Evolutionary conservation across 2,329 filamentous ascomycete species (phyloP).

Genomic region (Pseudogymnoascus sp.): DNA sequence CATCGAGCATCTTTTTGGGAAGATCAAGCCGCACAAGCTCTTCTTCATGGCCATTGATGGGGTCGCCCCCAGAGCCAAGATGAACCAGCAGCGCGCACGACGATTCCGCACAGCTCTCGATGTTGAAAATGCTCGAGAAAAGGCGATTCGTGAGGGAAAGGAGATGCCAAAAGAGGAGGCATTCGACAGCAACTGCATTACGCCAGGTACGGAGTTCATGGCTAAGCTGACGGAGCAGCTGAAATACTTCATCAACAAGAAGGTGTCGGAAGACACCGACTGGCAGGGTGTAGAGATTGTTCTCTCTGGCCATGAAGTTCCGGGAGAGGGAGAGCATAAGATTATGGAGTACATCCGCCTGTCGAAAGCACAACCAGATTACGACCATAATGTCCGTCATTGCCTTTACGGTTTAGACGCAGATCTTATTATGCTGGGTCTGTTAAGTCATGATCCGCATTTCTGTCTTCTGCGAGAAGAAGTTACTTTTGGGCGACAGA

Average conservation of each 20-base stretch:
- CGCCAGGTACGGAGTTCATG: conserved; percentile 96
- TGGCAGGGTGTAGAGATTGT: conserved; percentile 98
- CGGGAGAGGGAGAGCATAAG: conserved; percentile 97
- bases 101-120: conserved; percentile 93
- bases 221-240: conserved; percentile 87
- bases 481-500: conserved; percentile 88
- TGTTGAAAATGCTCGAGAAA: conserved; percentile 80
- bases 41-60: conserved; percentile 99
- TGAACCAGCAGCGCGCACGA: conserved; percentile 97
- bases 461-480: conserved; percentile 96
- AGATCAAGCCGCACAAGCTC: conserved; percentile 95
- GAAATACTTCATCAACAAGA: conserved; percentile 98
- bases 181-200: conserved; percentile 99
- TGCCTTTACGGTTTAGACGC: conserved; percentile 96
- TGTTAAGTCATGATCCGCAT: conserved; percentile 95
- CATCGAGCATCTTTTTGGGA: conserved; percentile 96
- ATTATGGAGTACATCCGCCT: conserved; percentile 99
- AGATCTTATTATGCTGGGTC: conserved; percentile 95
- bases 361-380: conserved; percentile 88
- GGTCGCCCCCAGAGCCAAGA: conserved; percentile 94
- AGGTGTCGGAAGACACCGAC: conserved; percentile 90
- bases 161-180: conserved; percentile 92
- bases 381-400: conserved; percentile 88
- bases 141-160: conserved; percentile 79
- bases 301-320: conserved; percentile 93